phyloP scores from a whole-genome alignment of 2,329 filamentous ascomycete genomes.

The Pestalotiopsis sp. region DNA sequence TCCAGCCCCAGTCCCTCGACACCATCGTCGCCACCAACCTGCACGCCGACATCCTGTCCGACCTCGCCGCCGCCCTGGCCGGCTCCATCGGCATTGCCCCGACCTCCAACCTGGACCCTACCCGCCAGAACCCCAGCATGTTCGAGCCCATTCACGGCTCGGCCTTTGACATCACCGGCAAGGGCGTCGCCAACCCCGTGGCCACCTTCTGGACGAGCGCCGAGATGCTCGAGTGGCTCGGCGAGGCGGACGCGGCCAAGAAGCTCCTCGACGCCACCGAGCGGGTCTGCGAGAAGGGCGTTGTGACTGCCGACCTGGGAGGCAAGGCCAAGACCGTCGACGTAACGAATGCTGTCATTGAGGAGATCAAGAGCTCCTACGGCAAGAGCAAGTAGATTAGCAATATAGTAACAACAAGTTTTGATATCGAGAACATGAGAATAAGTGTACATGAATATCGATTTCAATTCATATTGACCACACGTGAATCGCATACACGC shows the following conservation, averaged over 20 bases:
- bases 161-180: slow-evolving; percentile 61
- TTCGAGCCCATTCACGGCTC: slow-evolving; percentile 65
- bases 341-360: slow-evolving; percentile 36
- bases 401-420: too few relatives aligned
- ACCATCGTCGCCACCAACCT: slow-evolving; percentile 68
- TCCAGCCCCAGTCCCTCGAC: slow-evolving; percentile 61
- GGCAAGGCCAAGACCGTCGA: slow-evolving; percentile 42
- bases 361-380: slow-evolving; percentile 21
- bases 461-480: too few relatives aligned
- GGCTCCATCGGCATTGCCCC: slow-evolving; percentile 75
- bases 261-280: slow-evolving; percentile 56
- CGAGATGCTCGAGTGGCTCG: slow-evolving; percentile 62
- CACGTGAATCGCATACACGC: too few relatives aligned
- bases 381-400: slow-evolving; percentile 9
- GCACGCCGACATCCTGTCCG: slow-evolving; percentile 67
- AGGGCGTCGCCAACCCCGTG: slow-evolving; percentile 59
- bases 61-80: slow-evolving; percentile 70
- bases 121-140: slow-evolving; percentile 55
- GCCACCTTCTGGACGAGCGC: slow-evolving; percentile 62
- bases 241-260: slow-evolving; percentile 52
- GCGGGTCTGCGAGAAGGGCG: slow-evolving; percentile 51
- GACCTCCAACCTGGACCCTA: slow-evolving; percentile 69
- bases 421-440: too few relatives aligned
- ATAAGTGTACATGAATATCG: too few relatives aligned
- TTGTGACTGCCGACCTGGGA: slow-evolving; percentile 57